phyloP scores from a whole-genome alignment of 2,329 filamentous ascomycete genomes.

The Pleoardoris graminearum region DNA sequence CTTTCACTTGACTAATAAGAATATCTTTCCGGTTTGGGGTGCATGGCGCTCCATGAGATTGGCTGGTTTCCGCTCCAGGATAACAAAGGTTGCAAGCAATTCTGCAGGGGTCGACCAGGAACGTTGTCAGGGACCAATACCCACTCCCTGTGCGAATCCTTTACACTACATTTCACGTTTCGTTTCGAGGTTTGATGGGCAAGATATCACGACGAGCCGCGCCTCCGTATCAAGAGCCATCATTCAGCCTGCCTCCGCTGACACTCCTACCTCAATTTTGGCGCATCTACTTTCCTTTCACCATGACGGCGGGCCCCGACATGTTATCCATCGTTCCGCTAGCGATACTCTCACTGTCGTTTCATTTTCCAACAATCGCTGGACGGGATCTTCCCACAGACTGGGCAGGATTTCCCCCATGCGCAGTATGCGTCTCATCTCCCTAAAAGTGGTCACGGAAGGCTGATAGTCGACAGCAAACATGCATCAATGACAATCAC shows the following conservation, averaged over 20 bases:
- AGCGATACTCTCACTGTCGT: neutral
- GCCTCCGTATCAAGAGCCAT: neutral
- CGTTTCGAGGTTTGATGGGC: neutral
- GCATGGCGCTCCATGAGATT: neutral
- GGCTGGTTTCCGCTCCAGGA: neutral
- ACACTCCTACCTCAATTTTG: neutral
- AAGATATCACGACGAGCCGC: neutral
- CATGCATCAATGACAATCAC: conserved; percentile 1
- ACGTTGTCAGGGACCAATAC: neutral
- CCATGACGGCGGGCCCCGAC: neutral
- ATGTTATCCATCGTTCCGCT: neutral
- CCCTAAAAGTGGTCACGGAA: neutral
- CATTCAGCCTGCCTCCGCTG: neutral
- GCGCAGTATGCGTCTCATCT: neutral
- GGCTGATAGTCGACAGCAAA: neutral
- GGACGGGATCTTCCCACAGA: neutral
- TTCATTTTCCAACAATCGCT: neutral
- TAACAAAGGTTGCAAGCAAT: neutral
- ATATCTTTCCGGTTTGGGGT: conserved; percentile 3
- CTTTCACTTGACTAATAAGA: neutral
- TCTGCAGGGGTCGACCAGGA: conserved; percentile 3
- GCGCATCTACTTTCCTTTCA: neutral
- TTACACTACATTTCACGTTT: neutral
- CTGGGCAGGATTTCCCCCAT: neutral
- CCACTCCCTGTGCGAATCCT: neutral